These are phyloP conservation scores for Periconia macrospinosa DNA, from an alignment of 2,329 filamentous ascomycete genomes.

Conservation along the genomic window DNA sequence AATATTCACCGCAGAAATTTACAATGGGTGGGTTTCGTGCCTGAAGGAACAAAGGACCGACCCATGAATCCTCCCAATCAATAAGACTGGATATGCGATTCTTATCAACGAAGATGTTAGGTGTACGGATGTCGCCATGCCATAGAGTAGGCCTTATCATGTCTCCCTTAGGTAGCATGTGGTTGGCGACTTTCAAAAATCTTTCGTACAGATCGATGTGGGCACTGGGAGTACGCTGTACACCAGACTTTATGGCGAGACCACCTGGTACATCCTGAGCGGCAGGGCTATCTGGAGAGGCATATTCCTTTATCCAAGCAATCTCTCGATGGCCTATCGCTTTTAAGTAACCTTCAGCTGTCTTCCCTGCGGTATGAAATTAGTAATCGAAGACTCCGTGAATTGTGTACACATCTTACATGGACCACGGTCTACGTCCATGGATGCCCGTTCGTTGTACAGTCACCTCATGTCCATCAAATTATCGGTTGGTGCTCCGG, in stretches of 20 bases:
- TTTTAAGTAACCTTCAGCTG: conserved; percentile 1
- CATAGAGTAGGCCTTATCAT: conserved; percentile 37
- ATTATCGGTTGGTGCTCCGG: conserved; percentile 12
- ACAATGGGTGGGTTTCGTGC: conserved; percentile 29
- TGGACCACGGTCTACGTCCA: too few relatives aligned
- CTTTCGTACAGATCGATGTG: conserved; percentile 39
- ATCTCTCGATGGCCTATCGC: conserved; percentile 39
- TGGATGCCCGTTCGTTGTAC: not conserved
- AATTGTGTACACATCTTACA: too few relatives aligned
- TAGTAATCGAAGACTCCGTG: too few relatives aligned
- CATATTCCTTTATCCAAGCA: conserved; percentile 27
- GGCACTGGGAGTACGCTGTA: conserved; percentile 18
- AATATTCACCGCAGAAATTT: conserved; percentile 23
- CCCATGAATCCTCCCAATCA: conserved; percentile 46
- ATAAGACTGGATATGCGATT: conserved; percentile 44
- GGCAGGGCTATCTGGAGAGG: conserved; percentile 20
- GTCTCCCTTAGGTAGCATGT: conserved; percentile 27
- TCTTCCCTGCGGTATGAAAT: too few relatives aligned
- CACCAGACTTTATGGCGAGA: conserved; percentile 17
- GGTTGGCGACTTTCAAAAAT: conserved; percentile 34
- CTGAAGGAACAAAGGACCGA: conserved; percentile 25
- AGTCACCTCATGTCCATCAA: conserved; percentile 22
- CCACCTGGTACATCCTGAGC: conserved; percentile 13
- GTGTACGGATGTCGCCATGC: conserved; percentile 21
- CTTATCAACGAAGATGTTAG: conserved; percentile 8